These are phyloP conservation scores for Boechera divaricarpa DNA, from an alignment of 345 rosid species.

Conservation along the genomic window DNA sequence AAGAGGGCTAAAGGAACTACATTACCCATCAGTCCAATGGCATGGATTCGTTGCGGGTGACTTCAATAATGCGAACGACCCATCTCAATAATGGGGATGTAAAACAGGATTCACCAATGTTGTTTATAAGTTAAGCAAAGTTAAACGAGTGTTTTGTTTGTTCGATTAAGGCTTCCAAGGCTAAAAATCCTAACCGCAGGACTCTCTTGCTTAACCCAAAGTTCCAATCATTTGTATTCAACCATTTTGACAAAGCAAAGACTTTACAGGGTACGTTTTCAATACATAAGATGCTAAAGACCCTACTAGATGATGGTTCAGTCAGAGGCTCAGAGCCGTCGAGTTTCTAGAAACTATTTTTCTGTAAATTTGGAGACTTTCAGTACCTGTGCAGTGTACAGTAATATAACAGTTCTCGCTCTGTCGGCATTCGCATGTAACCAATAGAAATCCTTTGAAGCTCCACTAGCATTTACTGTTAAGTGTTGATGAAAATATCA, in stretches of 20 bases:
- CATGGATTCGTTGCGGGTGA: conserved; percentile 13
- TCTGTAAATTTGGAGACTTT: conserved; percentile 4
- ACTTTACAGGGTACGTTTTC: neutral
- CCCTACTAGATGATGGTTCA: conserved; percentile 18
- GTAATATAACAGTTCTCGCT: conserved; percentile 20
- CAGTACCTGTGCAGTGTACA: conserved; percentile 8
- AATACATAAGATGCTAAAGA: conserved; percentile 21
- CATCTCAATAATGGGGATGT: conserved; percentile 4
- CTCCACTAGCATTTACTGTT: conserved; percentile 8
- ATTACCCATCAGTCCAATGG: conserved; percentile 2
- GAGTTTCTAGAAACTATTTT: conserved; percentile 4
- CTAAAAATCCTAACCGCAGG: neutral
- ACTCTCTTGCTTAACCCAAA: conserved; percentile 17
- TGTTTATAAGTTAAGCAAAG: neutral
- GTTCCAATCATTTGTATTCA: neutral
- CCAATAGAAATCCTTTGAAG: conserved; percentile 1
- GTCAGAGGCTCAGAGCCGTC: neutral
- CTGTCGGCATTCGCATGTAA: conserved; percentile 18
- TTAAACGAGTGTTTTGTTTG: neutral
- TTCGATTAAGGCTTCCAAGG: neutral
- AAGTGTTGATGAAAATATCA: conserved; percentile 10
- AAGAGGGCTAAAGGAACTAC: neutral
- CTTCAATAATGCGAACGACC: neutral
- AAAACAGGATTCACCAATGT: conserved; percentile 30
- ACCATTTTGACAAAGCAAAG: conserved; percentile 13